Evolutionary conservation across 2,329 filamentous ascomycete species (phyloP).

Genomic region (Periconia sp.): DNA sequence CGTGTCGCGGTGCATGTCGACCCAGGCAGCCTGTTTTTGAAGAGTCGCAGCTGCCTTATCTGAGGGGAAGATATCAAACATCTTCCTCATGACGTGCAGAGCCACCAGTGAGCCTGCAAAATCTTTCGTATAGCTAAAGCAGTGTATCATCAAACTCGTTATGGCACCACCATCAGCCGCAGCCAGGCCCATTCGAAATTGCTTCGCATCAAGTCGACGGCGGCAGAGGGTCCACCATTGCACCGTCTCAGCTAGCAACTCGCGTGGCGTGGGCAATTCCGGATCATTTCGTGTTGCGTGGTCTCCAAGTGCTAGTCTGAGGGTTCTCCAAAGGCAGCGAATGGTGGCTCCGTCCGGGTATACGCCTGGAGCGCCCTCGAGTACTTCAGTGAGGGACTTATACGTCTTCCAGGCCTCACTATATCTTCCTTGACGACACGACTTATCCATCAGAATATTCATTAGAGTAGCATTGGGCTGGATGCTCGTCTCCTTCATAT

Average conservation of each 20-base stretch:
- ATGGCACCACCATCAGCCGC: conserved; percentile 30
- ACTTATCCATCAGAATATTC: conserved; percentile 41
- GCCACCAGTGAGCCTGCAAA: conserved; percentile 42
- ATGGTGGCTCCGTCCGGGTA: conserved; percentile 39
- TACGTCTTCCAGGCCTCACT: conserved; percentile 37
- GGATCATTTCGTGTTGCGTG: conserved; percentile 20
- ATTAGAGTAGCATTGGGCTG: conserved; percentile 33
- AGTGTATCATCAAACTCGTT: conserved; percentile 37
- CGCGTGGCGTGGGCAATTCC: conserved; percentile 36
- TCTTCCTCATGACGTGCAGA: conserved; percentile 34
- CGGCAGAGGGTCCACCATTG: conserved; percentile 35
- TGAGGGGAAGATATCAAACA: conserved; percentile 35
- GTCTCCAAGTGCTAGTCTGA: conserved; percentile 36
- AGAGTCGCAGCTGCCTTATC: conserved; percentile 26
- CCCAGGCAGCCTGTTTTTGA: conserved; percentile 35
- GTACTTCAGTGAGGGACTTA: conserved; percentile 28
- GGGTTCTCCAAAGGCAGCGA: conserved; percentile 39
- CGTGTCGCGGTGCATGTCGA: conserved; percentile 26
- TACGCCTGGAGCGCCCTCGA: conserved; percentile 20
- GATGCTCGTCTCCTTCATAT: conserved; percentile 27
- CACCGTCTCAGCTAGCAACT: conserved; percentile 36
- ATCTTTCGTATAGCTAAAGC: conserved; percentile 42
- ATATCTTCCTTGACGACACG: conserved; percentile 35
- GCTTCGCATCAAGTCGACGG: conserved; percentile 30
- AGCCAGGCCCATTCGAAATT: conserved; percentile 33